Conservation (phyloP, 2,329 filamentous ascomycete species). For the Fusarium nematophilum region DNA sequence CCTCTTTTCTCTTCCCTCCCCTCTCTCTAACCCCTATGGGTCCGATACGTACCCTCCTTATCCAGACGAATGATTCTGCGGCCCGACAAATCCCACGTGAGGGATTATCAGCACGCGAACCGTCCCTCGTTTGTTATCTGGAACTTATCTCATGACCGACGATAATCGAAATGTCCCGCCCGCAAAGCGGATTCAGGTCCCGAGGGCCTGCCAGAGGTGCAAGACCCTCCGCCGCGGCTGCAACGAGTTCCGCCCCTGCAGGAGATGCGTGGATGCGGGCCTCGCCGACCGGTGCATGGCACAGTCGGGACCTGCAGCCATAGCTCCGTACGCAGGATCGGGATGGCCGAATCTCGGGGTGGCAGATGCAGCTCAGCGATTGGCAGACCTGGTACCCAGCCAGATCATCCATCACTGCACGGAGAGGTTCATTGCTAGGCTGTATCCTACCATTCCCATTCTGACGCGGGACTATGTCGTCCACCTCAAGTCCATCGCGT, state of each 20-base stretch:
- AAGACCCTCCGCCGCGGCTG: slow-evolving; percentile 57
- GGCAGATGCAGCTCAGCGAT: slow-evolving; percentile 35
- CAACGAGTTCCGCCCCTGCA: slow-evolving; percentile 58
- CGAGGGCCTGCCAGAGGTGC: slow-evolving; percentile 57
- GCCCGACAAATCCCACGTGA: slow-evolving; percentile 4
- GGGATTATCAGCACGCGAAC: slow-evolving; percentile 30
- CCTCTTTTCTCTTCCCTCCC: slow-evolving; percentile 15
- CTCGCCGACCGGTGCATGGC: slow-evolving; percentile 52
- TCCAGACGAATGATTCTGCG: background rate
- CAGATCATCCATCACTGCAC: slow-evolving; percentile 53
- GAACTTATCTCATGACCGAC: slow-evolving; percentile 1
- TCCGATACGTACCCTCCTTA: background rate
- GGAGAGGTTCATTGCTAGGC: slow-evolving; percentile 53
- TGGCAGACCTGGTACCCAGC: slow-evolving; percentile 49
- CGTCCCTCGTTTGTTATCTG: background rate
- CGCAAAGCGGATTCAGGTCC: slow-evolving; percentile 55
- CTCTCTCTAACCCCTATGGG: slow-evolving; percentile 19
- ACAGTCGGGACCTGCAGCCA: slow-evolving; percentile 18
- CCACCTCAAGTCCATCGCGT: slow-evolving; percentile 41
- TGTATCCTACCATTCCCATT: slow-evolving; percentile 58
- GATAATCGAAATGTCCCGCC: slow-evolving; percentile 23
- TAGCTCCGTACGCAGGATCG: slow-evolving; percentile 12
- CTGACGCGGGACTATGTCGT: slow-evolving; percentile 52
- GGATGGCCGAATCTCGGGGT: background rate
- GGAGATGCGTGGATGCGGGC: slow-evolving; percentile 56